A percentile compares a stretch with the other conserved stretches of the same genome.
Conservation (phyloP, 208 protist species). For the Dictyostelium gargantuum region DNA sequence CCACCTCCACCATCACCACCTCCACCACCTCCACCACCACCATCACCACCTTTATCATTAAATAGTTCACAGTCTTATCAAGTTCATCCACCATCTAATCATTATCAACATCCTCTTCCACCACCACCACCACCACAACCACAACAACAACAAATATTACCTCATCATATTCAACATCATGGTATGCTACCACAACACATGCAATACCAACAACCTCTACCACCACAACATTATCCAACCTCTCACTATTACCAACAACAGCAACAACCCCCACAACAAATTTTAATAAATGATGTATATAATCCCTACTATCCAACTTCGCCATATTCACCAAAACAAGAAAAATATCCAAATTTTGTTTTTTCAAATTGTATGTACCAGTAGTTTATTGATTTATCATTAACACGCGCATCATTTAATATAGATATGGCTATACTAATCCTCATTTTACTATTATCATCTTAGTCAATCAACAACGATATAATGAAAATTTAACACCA, state of each 20-base stretch:
- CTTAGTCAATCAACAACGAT: background rate
- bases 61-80: too few species aligned
- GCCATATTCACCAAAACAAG: background rate
- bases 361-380: background rate
- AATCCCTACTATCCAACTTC: conserved; percentile 14
- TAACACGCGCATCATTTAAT: too few species aligned
- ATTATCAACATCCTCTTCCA: background rate
- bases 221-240: background rate
- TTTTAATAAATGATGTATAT: background rate
- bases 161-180: background rate
- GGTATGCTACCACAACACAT: too few species aligned
- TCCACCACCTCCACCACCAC: background rate
- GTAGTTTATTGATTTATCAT: too few species aligned
- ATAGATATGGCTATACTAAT: background rate
- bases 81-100: background rate
- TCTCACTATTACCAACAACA: too few species aligned
- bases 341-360: conserved; percentile 21
- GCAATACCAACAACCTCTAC: background rate
- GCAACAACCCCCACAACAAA: background rate
- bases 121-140: background rate
- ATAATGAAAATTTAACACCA: background rate
- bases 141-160: background rate
- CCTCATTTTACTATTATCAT: background rate
- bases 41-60: background rate
- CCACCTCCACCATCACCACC: background rate